phyloP scores from a whole-genome alignment of 208 protist genomes.

The Crithidia fasciculata region DNA sequence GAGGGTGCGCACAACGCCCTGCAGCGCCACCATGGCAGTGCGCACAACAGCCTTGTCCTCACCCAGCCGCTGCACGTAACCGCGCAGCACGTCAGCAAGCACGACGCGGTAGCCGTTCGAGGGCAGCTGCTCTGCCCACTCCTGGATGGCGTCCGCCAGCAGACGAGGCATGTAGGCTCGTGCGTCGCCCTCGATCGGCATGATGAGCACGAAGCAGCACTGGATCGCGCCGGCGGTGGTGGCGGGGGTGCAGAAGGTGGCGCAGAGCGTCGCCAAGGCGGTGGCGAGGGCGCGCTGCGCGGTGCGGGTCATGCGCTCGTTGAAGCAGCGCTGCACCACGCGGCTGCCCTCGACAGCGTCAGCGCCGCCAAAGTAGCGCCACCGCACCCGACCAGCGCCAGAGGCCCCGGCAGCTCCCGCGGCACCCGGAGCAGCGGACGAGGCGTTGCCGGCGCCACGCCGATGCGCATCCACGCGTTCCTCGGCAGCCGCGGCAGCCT shows the following conservation, averaged over 20 bases:
- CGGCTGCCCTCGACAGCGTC: conserved; percentile 47
- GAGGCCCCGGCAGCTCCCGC: neutral
- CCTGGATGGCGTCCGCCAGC: conserved; percentile 49
- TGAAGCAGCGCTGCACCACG: conserved; percentile 52
- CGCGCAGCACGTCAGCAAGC: conserved; percentile 48
- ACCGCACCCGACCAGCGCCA: conserved; percentile 17
- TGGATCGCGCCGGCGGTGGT: conserved; percentile 52
- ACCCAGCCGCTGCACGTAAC: conserved; percentile 42
- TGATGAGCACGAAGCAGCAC: conserved; percentile 65
- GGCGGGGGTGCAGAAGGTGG: conserved; percentile 32
- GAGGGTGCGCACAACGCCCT: conserved; percentile 51
- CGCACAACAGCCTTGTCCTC: conserved; percentile 52
- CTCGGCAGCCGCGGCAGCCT: conserved; percentile 11
- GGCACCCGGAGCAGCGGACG: neutral
- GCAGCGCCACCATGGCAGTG: conserved; percentile 58
- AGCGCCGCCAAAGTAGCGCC: conserved; percentile 58
- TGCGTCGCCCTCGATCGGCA: conserved; percentile 45
- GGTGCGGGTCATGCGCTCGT: conserved; percentile 44
- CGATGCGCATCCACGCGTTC: conserved; percentile 25
- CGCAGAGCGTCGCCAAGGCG: conserved; percentile 57
- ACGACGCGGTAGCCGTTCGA: conserved; percentile 58
- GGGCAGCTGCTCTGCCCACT: conserved; percentile 54
- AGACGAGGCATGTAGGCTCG: conserved; percentile 67
- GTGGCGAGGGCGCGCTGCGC: conserved; percentile 48
- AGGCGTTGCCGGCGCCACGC: neutral